These are phyloP conservation scores for Quercus tomentella DNA, from an alignment of 331 rosid species.

Conservation along the genomic window DNA sequence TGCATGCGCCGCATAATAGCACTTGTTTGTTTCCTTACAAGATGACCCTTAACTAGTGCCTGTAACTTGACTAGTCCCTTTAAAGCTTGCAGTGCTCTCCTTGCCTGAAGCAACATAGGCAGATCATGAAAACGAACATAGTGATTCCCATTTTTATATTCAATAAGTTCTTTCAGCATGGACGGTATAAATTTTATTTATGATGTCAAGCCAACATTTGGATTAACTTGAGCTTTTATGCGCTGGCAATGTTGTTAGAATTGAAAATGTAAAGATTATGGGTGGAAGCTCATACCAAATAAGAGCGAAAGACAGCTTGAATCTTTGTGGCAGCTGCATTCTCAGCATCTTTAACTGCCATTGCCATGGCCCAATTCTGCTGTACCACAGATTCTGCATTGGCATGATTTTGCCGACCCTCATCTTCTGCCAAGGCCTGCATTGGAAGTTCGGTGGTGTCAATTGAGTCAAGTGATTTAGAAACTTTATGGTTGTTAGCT, in stretches of 20 bases:
- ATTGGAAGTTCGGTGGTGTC: constrained; percentile 27
- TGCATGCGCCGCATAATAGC: constrained; percentile 73
- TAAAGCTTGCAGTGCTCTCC: constrained; percentile 83
- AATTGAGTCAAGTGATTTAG: constrained; percentile 49
- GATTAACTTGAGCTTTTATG: too few species aligned
- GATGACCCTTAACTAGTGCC: constrained; percentile 89
- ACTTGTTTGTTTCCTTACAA: constrained; percentile 79
- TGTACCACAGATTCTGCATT: not conserved
- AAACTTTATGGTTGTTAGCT: constrained; percentile 38
- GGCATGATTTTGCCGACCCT: constrained; percentile 20
- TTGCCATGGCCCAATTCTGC: not conserved
- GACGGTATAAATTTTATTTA: too few species aligned
- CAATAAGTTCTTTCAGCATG: too few species aligned
- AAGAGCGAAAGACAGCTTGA: constrained; percentile 74
- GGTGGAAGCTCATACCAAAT: constrained; percentile 47
- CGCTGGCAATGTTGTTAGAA: not conserved
- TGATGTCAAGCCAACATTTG: too few species aligned
- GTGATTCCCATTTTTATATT: too few species aligned
- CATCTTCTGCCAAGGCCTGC: constrained; percentile 23
- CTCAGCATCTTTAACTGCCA: constrained; percentile 10
- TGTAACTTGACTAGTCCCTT: constrained; percentile 86
- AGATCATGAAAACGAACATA: not conserved
- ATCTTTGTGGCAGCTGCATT: constrained; percentile 63
- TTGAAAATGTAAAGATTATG: not conserved
- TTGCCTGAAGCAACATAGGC: constrained; percentile 48